Base-by-base conservation (phyloP, 176 grass and related monocot species). In the Ananas comosus region DNA sequence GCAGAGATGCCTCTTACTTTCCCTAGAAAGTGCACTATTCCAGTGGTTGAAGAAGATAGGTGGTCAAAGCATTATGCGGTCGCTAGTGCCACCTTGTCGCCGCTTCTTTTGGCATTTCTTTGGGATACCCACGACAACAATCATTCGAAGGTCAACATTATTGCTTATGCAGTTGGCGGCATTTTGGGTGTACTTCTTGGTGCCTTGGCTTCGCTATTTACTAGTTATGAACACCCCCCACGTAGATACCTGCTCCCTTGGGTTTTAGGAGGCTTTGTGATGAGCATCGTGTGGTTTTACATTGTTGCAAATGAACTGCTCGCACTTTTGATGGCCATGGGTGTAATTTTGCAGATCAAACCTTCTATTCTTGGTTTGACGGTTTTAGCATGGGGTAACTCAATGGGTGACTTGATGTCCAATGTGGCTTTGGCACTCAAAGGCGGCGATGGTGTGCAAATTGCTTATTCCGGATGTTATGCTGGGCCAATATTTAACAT, bases 391-490 rank as follows among this genome's bases (percentile, higher is more conserved):
- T 42, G 33, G 33, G 33, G 33, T 42, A 42, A 42, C 33, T 57
- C 72, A 49, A 74, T 74, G 72, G 72, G 72, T n/a, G 72, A 74
- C 50, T 65, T 74, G 59, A 65, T 64, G 17, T 74, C 72, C 23
- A 74, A 74, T 51, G 72, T 74, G 28, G 72, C 72, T 28, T 74
- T 74, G 49, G 72, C 49, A n/a, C 48, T 74, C 21, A 65, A 51
- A 51, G 58, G 72, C 10, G 59, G 61, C 12, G 72, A 74, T 74
- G 72, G 28, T 21, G 72, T 74, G 12, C 72, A 74, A 51, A 49
- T 74, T 65, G 72, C 72, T 49, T 64, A 64, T 48, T 74, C 72
- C 64, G 72, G 72, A 74, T 74, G 72, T 64, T 74, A 74, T 74
- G 72, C 72, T 12, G 72, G 72, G 49, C 72, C 72, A 1, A 74